Conservation (phyloP, 305 asterid species). For the Stenogyne calaminthoides region DNA sequence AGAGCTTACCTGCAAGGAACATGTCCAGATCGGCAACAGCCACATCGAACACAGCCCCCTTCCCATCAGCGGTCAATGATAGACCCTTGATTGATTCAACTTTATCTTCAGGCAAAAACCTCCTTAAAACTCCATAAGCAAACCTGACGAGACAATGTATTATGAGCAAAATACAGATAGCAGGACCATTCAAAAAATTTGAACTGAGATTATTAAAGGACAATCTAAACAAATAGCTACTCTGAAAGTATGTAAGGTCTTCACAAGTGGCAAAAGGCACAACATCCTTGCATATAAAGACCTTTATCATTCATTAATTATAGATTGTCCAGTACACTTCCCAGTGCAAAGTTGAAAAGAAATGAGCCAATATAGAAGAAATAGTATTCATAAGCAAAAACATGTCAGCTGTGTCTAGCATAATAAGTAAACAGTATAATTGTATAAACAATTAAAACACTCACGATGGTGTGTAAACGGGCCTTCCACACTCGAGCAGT, state of each 20-base stretch:
- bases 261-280: neutral
- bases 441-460: constrained; percentile 30
- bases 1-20: constrained; percentile 65
- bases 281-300: neutral
- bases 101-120: constrained; percentile 81
- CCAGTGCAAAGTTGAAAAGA: neutral
- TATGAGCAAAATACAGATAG: neutral
- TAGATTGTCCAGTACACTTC: neutral
- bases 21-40: constrained; percentile 60
- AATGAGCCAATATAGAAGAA: neutral
- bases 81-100: constrained; percentile 85
- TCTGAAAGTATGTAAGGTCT: neutral
- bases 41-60: constrained; percentile 89
- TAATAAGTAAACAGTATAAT: neutral
- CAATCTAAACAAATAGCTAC: constrained; percentile 5
- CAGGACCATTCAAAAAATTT: neutral
- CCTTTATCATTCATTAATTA: neutral
- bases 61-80: constrained; percentile 83
- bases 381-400: neutral
- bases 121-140: constrained; percentile 64
- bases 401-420: neutral
- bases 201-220: constrained; percentile 3
- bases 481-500: constrained; percentile 72
- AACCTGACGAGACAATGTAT: constrained; percentile 43
- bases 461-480: constrained; percentile 77